Conservation (phyloP, 768 basidiomycete genomes). For the Coprinopsis sp. region DNA sequence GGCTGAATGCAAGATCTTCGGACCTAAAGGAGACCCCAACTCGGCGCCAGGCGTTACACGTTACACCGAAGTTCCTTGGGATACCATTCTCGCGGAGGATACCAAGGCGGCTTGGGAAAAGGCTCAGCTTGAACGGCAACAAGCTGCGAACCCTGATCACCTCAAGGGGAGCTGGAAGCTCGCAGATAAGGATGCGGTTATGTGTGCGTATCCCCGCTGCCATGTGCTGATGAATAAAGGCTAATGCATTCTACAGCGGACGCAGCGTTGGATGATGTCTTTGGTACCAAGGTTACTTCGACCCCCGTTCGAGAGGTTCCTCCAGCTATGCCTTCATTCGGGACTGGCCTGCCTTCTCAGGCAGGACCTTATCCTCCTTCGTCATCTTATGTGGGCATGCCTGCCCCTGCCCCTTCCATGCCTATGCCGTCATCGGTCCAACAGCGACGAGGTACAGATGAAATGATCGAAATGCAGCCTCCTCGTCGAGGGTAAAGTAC, state of each 20-base stretch:
- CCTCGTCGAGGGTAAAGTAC: too few species aligned
- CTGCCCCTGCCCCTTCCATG: not conserved
- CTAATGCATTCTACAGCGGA: constrained; percentile 20
- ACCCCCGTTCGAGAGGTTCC: not conserved
- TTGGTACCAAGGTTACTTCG: constrained; percentile 31
- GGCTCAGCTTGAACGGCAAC: constrained; percentile 12
- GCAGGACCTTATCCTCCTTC: not conserved
- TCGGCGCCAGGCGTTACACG: constrained; percentile 48
- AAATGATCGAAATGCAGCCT: constrained; percentile 4
- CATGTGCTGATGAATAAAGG: not conserved
- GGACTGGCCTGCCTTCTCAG: constrained; percentile 1
- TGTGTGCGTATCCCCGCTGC: constrained; percentile 33
- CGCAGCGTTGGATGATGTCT: constrained; percentile 39
- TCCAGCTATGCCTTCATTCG: too few species aligned
- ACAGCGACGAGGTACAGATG: constrained; percentile 1
- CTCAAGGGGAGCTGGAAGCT: constrained; percentile 45
- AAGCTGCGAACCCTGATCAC: constrained; percentile 20
- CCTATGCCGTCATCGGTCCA: not conserved
- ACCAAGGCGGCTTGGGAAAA: constrained; percentile 25
- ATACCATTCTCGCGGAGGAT: constrained; percentile 44
- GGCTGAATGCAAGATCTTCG: constrained; percentile 66
- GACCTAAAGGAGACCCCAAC: constrained; percentile 55
- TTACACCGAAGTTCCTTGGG: constrained; percentile 75
- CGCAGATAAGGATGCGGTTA: constrained; percentile 45
- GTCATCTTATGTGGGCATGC: not conserved